phyloP scores from a whole-genome alignment of 306 rosid species.

The Crotalaria pallida region DNA sequence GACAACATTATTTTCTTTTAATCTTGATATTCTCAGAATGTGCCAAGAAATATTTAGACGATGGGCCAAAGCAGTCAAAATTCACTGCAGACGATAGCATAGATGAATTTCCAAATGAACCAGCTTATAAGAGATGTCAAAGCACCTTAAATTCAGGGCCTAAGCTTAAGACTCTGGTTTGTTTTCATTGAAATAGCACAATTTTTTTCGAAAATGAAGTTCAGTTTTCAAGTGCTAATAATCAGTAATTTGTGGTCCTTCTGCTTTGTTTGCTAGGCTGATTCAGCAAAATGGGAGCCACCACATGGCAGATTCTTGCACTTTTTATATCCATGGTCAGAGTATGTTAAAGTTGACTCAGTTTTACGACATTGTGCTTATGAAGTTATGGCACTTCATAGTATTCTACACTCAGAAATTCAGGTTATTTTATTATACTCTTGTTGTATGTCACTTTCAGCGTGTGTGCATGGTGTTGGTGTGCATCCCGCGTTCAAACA shows the following conservation, averaged over 20 bases:
- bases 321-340: slow-evolving; percentile 65
- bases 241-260: neutral
- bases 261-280: slow-evolving; percentile 37
- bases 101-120: slow-evolving; percentile 66
- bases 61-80: slow-evolving; percentile 37
- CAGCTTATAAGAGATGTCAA: slow-evolving; percentile 53
- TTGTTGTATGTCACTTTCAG: neutral
- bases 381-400: slow-evolving; percentile 75
- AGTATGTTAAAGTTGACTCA: slow-evolving; percentile 64
- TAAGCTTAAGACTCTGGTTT: slow-evolving; percentile 53
- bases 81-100: slow-evolving; percentile 31
- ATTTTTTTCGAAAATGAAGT: neutral
- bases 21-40: slow-evolving; percentile 38
- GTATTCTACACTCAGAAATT: slow-evolving; percentile 69
- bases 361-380: slow-evolving; percentile 64
- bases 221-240: neutral
- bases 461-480: neutral
- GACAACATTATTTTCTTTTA: neutral
- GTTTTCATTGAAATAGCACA: neutral
- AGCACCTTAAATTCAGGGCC: slow-evolving; percentile 60
- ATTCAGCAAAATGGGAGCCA: slow-evolving; percentile 81
- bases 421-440: slow-evolving; percentile 53
- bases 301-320: slow-evolving; percentile 75
- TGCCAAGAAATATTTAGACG: slow-evolving; percentile 57
- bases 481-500: neutral